Evolutionary conservation across 2,329 filamentous ascomycete species (phyloP).

Genomic region (Teratosphaeria epicoccoides): DNA sequence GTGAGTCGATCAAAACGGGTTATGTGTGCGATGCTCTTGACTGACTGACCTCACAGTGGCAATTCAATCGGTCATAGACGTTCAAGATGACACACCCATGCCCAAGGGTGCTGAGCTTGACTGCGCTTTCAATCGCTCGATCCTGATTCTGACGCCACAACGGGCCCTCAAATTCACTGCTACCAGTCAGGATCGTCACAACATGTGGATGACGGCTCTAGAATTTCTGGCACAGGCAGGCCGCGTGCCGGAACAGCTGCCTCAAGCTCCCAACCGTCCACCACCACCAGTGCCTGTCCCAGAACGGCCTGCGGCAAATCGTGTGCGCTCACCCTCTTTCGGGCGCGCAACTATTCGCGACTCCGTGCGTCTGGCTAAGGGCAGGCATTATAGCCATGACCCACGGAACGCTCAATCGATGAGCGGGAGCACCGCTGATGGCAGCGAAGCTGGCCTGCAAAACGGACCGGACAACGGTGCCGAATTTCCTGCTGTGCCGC

Average conservation of each 20-base stretch:
- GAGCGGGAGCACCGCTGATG: not conserved
- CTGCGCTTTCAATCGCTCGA: conserved; percentile 72
- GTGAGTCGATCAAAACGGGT: conserved; percentile 48
- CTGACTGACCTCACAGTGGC: conserved; percentile 50
- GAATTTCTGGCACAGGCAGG: conserved; percentile 90
- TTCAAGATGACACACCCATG: conserved; percentile 82
- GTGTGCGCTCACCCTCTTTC: conserved; percentile 18
- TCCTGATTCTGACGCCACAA: conserved; percentile 86
- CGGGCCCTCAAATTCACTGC: conserved; percentile 94
- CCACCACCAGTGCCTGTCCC: conserved; percentile 17
- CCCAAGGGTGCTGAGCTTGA: conserved; percentile 48
- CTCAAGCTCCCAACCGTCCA: conserved; percentile 19
- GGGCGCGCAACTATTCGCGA: conserved; percentile 60
- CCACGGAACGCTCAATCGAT: conserved; percentile 6
- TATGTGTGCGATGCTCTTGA: not conserved
- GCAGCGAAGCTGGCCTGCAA: not conserved
- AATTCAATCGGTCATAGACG: conserved; percentile 93
- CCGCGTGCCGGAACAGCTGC: conserved; percentile 48
- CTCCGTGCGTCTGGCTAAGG: conserved; percentile 81
- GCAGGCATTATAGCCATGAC: conserved; percentile 26
- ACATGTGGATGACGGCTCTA: conserved; percentile 85
- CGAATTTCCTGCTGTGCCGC: conserved; percentile 60
- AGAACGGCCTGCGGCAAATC: conserved; percentile 25
- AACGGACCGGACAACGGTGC: conserved; percentile 47
- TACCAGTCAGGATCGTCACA: conserved; percentile 70